These are phyloP conservation scores for Phytophthora kernoviae DNA, from an alignment of 352 stramenopile species.

Conservation along the genomic window DNA sequence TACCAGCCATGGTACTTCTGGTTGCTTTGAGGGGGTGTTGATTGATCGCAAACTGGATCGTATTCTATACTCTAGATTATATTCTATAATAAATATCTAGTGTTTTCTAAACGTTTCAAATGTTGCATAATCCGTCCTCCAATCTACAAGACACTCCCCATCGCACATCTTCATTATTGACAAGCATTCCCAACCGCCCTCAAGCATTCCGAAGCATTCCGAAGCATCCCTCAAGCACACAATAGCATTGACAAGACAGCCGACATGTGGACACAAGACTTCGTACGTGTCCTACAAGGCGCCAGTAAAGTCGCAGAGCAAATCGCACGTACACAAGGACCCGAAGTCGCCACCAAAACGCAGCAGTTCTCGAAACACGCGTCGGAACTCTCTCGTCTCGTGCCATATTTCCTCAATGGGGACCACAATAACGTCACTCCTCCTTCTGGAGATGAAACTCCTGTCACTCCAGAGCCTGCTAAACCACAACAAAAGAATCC, in stretches of 20 bases:
- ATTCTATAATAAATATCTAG: background rate
- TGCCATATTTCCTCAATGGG: constrained; percentile 49
- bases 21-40: background rate
- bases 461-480: constrained; percentile 6
- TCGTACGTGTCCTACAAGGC: constrained; percentile 72
- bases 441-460: background rate
- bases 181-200: background rate
- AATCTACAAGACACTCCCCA: no score
- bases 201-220: constrained; percentile 8
- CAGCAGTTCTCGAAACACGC: constrained; percentile 47
- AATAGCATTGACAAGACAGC: no score
- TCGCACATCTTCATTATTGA: background rate
- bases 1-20: background rate
- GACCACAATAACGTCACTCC: constrained; percentile 1
- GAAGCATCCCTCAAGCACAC: constrained; percentile 11
- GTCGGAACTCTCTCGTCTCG: constrained; percentile 48
- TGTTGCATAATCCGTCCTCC: no score
- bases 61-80: no score
- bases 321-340: constrained; percentile 41
- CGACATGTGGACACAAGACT: constrained; percentile 83
- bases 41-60: background rate
- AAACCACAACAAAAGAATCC: constrained; percentile 11
- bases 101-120: background rate
- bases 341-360: constrained; percentile 31
- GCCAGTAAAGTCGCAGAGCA: constrained; percentile 70